Base-by-base conservation (phyloP, 1,284 basidiomycete species). In the Cutaneotrichosporon arboriforme region DNA sequence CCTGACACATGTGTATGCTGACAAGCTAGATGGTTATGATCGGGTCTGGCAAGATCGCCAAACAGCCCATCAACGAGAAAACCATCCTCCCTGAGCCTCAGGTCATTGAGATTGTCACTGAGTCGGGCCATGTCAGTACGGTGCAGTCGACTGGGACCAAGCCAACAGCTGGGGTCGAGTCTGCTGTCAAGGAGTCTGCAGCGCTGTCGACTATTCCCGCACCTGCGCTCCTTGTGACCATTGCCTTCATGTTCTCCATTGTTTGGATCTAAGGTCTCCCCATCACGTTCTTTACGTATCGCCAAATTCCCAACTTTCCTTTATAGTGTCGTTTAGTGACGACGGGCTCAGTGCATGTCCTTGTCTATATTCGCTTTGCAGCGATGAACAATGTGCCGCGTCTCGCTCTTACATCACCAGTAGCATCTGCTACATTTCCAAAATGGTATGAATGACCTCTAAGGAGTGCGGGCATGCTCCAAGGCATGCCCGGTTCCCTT, bases 21-120 rank as follows among this genome's bases (percentile, higher is more conserved):
- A 45, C 33, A 45, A 12, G 4, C 8, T 7, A 72, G 18, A 80
- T 82, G 70, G 78, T 91, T 53, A 86, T 83, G 61, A 80, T 91
- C 46, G 91, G 91, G 8, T 84, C 77, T 48, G 90, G 91, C 21
- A 70, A 83, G 60, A 79, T 94, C 39, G 88, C 81, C 44, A 74
- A 69, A 0, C 91, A 94, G 72, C 79, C 85, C 0, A 78, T 77
- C 0, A 60, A 65, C 4, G 62, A 74, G 1, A 80, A 76, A 2
- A 74, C 78, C 10, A 66, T 69, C 4, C 80, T 92, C 8, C 88
- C 88, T 21, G 42, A 46, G 18, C 61, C 66, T 4, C 43, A 61
- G 31, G 58, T 66, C 41, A 49, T 67, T 34, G n/a, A 40, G 17
- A 3, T 58, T 59, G 4, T 23, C 15, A 15, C 10, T 13, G 12